Conservation (phyloP, 164 flowering plant genomes). For the Kalanchoe fedtschenkoi region DNA sequence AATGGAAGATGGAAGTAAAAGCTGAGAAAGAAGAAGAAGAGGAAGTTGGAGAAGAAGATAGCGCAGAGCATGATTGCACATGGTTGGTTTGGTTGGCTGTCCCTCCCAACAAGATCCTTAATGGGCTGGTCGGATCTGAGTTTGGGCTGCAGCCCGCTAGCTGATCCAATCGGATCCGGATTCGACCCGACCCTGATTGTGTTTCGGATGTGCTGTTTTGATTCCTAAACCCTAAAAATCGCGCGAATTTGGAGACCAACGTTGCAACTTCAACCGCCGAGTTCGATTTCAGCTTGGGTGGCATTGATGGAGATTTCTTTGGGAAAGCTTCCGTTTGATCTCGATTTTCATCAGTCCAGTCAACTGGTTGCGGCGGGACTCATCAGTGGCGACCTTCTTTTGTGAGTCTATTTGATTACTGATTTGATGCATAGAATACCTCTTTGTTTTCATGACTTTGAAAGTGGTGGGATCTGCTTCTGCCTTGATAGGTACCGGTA, state of each 20-base stretch:
- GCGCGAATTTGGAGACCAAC: neutral
- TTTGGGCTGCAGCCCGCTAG: neutral
- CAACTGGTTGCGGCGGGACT: constrained; percentile 56
- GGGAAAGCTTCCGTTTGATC: constrained; percentile 54
- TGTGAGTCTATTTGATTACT: constrained; percentile 29
- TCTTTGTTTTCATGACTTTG: neutral
- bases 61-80: neutral
- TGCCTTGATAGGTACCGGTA: constrained; percentile 45
- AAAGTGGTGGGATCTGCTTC: neutral
- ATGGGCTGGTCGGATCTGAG: neutral
- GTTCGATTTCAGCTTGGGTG: neutral
- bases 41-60: neutral
- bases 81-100: neutral
- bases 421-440: neutral
- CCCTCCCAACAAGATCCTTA: neutral
- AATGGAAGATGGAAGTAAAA: neutral
- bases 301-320: constrained; percentile 50
- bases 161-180: neutral
- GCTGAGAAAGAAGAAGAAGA: neutral
- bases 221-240: neutral
- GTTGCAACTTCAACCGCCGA: no score
- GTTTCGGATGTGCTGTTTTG: no score
- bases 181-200: no score
- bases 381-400: constrained; percentile 56
- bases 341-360: constrained; percentile 78